These are phyloP conservation scores for Bipolaris oryzae DNA, from an alignment of 2,329 filamentous ascomycete genomes.

Conservation along the genomic window DNA sequence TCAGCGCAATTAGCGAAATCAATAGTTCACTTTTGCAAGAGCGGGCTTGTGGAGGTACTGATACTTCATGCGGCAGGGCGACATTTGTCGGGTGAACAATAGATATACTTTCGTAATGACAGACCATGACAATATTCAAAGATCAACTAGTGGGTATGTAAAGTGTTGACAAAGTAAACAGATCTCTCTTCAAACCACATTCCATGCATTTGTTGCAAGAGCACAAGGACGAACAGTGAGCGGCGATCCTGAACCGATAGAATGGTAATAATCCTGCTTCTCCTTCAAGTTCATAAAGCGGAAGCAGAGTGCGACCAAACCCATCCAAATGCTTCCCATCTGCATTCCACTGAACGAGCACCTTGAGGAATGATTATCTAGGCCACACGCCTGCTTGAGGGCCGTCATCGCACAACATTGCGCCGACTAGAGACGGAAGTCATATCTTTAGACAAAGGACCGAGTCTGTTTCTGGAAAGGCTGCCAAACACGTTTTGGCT, in stretches of 20 bases:
- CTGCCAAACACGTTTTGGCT: slow-evolving; percentile 20
- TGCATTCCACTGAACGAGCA: neutral
- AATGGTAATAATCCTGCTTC: neutral
- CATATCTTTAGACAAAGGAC: slow-evolving; percentile 8
- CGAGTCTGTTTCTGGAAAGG: neutral
- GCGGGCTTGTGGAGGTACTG: neutral
- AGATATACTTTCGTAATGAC: neutral
- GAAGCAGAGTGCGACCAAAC: neutral
- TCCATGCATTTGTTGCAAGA: neutral
- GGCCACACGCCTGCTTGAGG: neutral
- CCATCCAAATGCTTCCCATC: neutral
- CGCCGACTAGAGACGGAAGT: slow-evolving; percentile 24
- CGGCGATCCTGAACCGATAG: neutral
- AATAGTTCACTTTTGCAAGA: neutral
- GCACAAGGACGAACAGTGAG: neutral
- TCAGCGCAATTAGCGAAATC: neutral
- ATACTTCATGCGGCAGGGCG: too few species aligned
- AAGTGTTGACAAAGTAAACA: neutral
- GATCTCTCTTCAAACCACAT: neutral
- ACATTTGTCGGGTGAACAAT: neutral
- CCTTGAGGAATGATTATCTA: neutral
- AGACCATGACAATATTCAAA: neutral
- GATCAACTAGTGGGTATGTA: neutral
- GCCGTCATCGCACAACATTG: slow-evolving; percentile 26
- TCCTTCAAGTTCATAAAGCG: neutral